Conservation (phyloP, 805 yeast species). For the Lipomyces chichibuensis region DNA sequence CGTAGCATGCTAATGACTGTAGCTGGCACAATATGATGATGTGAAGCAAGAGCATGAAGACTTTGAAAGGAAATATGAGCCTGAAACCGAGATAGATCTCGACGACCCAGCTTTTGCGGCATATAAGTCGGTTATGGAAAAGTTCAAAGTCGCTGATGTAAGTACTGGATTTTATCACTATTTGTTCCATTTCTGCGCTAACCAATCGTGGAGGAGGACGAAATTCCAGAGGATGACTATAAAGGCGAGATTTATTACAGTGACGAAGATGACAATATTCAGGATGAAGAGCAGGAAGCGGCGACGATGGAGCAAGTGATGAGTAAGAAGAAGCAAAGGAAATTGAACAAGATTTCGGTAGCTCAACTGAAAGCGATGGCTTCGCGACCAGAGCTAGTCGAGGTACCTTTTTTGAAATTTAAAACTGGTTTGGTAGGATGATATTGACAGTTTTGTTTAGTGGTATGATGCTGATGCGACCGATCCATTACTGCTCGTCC, state of each 20-base stretch:
- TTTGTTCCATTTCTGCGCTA: not conserved
- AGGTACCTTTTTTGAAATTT: slow-evolving; percentile 40
- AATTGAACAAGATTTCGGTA: slow-evolving; percentile 61
- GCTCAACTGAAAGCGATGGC: slow-evolving; percentile 67
- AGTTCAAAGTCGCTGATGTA: slow-evolving; percentile 42
- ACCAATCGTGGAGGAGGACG: slow-evolving; percentile 24
- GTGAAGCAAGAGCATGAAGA: slow-evolving; percentile 8
- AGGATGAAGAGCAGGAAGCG: slow-evolving; percentile 40
- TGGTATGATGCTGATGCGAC: slow-evolving; percentile 86
- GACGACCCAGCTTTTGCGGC: slow-evolving; percentile 45
- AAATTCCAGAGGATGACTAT: slow-evolving; percentile 29
- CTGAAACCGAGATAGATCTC: slow-evolving; percentile 17
- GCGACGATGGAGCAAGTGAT: slow-evolving; percentile 38
- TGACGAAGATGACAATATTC: slow-evolving; percentile 42
- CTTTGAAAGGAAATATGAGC: not conserved
- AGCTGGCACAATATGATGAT: slow-evolving; percentile 14
- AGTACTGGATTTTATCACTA: not conserved
- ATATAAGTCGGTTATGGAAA: slow-evolving; percentile 46
- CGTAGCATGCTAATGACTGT: not conserved
- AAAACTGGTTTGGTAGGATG: not conserved
- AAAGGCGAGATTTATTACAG: slow-evolving; percentile 44
- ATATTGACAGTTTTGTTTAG: slow-evolving; percentile 2
- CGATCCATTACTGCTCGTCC: slow-evolving; percentile 69
- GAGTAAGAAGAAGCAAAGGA: slow-evolving; percentile 55
- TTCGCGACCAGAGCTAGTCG: slow-evolving; percentile 70